A percentile compares a stretch with the other conserved stretches of the same genome.
Evolutionary conservation across 2,329 filamentous ascomycete species (phyloP).

Genomic region (Phialophora verrucosa): DNA sequence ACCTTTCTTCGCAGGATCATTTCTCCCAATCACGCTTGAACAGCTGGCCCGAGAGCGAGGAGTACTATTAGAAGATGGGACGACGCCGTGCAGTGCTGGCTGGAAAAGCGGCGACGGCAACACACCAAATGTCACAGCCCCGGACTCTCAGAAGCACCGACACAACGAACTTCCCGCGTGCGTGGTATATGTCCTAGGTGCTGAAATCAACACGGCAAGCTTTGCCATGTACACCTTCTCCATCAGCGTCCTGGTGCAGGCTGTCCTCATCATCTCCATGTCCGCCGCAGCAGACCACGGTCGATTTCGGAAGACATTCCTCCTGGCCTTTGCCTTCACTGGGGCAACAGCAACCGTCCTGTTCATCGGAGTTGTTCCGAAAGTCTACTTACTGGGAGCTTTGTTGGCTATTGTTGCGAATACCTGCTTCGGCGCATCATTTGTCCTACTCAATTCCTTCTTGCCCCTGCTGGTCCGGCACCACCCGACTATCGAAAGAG

Average conservation of each 20-base stretch:
- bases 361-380: constrained; percentile 78
- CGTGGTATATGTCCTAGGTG: constrained; percentile 78
- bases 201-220: constrained; percentile 91
- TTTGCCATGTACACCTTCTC: constrained; percentile 99
- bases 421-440: constrained; percentile 91
- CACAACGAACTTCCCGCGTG: constrained; percentile 56
- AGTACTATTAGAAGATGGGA: constrained; percentile 78
- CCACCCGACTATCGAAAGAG: constrained; percentile 63
- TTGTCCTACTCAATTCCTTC: constrained; percentile 94
- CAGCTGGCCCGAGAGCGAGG: constrained; percentile 92
- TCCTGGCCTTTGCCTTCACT: constrained; percentile 81
- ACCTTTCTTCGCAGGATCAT: constrained; percentile 67
- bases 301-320: constrained; percentile 83
- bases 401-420: constrained; percentile 88
- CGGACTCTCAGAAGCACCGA: constrained; percentile 32
- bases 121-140: constrained; percentile 40
- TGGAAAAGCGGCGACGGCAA: constrained; percentile 52
- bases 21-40: constrained; percentile 94
- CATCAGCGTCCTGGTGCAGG: constrained; percentile 85
- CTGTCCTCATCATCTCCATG: constrained; percentile 91
- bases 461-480: constrained; percentile 87
- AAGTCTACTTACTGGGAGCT: constrained; percentile 79
- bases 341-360: constrained; percentile 86
- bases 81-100: constrained; percentile 70
- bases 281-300: constrained; percentile 96